Percentiles rank a stretch among this genome's conserved stretches.
Evolutionary conservation across 2,329 filamentous ascomycete species (phyloP).

Genomic region (Tolypocladium ophioglossoides): DNA sequence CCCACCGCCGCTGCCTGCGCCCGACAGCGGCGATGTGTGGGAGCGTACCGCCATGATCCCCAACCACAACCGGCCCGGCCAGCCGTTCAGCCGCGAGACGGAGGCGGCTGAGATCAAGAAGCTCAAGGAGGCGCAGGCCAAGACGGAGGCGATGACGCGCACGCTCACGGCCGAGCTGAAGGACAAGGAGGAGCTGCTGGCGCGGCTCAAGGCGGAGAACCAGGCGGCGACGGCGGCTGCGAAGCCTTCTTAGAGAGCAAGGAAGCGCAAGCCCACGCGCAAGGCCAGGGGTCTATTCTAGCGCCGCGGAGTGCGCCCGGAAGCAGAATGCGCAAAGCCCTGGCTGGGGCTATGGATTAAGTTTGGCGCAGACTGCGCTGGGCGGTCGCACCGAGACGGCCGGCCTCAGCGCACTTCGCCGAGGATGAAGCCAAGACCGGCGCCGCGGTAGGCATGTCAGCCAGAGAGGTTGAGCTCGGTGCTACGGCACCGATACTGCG

Average conservation of each 20-base stretch:
- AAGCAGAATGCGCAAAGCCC: background rate
- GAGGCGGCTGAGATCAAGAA: conserved; percentile 53
- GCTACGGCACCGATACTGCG: background rate
- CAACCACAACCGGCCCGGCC: conserved; percentile 51
- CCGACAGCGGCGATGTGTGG: conserved; percentile 40
- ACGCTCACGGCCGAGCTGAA: conserved; percentile 50
- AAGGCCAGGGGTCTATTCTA: background rate
- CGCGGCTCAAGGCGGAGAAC: conserved; percentile 49
- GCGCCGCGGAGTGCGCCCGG: background rate
- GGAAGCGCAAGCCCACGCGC: conserved; percentile 4
- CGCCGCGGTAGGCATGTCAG: background rate
- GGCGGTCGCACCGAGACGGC: background rate
- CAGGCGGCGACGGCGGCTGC: conserved; percentile 33
- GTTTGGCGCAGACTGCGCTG: background rate
- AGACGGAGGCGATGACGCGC: conserved; percentile 50
- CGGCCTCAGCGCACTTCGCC: background rate
- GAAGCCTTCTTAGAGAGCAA: conserved; percentile 17
- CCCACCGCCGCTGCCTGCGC: conserved; percentile 24
- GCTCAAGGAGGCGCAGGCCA: conserved; percentile 51
- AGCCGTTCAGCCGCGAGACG: conserved; percentile 64
- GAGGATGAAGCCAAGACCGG: background rate
- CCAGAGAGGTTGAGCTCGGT: background rate
- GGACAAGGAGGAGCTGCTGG: conserved; percentile 51
- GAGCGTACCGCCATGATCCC: conserved; percentile 69
- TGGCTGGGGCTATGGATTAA: background rate